Base-by-base conservation (phyloP, 106 monocot genomes). In the Dendrobium officinale region DNA sequence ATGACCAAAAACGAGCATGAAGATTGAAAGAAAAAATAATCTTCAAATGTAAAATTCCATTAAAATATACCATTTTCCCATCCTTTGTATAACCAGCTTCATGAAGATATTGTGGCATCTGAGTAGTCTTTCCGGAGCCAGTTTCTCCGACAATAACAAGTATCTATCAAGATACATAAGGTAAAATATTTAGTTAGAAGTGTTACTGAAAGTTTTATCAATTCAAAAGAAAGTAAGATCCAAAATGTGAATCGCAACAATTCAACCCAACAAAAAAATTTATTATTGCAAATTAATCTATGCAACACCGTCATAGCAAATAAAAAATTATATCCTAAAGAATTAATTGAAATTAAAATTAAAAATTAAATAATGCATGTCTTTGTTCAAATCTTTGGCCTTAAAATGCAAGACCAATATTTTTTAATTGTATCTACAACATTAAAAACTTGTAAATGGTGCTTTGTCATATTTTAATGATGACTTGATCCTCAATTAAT, bases 81-180 rank as follows among this genome's bases (percentile, higher is more conserved):
- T 73, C 79, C 68, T 86, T 79, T 43, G 96, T 89, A 67, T 87
- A 92, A 16, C 94, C 96, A 72, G 92, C 92, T 83, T 97, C 97
- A 82, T 92, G 89, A 54, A 97, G 92, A 89, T 92, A 97, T 77
- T 97, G 97, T 26, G 93, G 93, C 76, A 97, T 90, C 78, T 97
- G 97, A n/a, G 97, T 97, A 22, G 93, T 97, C 80, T 97, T 97
- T 42, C 97, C 97, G 79, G 97, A 97, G 48, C 97, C 97, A 72
- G 97, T 97, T 80, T 97, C 96, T 58, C 97, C 97, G 80, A 97
- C 97, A 89, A 97, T 94, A 22, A 97, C 94, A 76, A 97, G 83
- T 24, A 94, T 94, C 96, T 97, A 82, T 40, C 56, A 78, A 74
- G 42, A 49, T 44, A 41, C 85, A 80, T 13, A 37, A 5, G 4